Conservation (phyloP, 495 filamentous ascomycete genomes). For the Aspergillus baeticus region DNA sequence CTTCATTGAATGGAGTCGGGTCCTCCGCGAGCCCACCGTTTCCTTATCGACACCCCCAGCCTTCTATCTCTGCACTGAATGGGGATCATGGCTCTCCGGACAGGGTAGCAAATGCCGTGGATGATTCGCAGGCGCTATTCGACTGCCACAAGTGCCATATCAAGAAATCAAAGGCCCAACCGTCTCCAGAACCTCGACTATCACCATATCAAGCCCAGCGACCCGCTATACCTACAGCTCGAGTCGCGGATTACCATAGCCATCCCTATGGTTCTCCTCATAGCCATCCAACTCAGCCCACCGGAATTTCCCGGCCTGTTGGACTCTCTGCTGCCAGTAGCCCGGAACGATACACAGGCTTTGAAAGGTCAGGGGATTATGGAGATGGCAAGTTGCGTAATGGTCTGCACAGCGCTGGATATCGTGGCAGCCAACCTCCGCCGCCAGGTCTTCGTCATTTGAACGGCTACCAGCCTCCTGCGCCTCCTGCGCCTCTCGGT, state of each 20-base stretch:
- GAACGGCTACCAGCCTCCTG: conserved; percentile 32
- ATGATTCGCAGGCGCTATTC: conserved; percentile 21
- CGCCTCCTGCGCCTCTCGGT: conserved; percentile 28
- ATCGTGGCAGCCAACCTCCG: conserved; percentile 26
- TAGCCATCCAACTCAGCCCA: conserved; percentile 28
- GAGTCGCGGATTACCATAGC: conserved; percentile 28
- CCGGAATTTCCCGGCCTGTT: conserved; percentile 33
- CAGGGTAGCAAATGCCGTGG: conserved; percentile 1
- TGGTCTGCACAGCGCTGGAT: conserved; percentile 33
- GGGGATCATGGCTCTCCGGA: conserved; percentile 25
- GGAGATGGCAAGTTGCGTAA: conserved; percentile 31
- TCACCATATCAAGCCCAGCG: conserved; percentile 36
- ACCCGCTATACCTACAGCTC: conserved; percentile 34
- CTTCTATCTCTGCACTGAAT: conserved; percentile 29
- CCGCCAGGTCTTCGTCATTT: conserved; percentile 26
- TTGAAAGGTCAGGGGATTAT: conserved; percentile 34
- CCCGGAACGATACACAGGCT: conserved; percentile 31
- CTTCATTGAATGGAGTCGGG: conserved; percentile 34
- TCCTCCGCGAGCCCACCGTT: conserved; percentile 29
- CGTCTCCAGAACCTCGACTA: conserved; percentile 35
- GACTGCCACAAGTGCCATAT: conserved; percentile 56
- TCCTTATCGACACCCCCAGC: conserved; percentile 24
- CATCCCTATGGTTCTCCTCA: conserved; percentile 37
- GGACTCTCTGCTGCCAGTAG: conserved; percentile 29
- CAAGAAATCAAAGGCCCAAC: conserved; percentile 36